These are phyloP conservation scores for Colletotrichum nymphaeae DNA, from an alignment of 2,329 filamentous ascomycete genomes.

Conservation along the genomic window DNA sequence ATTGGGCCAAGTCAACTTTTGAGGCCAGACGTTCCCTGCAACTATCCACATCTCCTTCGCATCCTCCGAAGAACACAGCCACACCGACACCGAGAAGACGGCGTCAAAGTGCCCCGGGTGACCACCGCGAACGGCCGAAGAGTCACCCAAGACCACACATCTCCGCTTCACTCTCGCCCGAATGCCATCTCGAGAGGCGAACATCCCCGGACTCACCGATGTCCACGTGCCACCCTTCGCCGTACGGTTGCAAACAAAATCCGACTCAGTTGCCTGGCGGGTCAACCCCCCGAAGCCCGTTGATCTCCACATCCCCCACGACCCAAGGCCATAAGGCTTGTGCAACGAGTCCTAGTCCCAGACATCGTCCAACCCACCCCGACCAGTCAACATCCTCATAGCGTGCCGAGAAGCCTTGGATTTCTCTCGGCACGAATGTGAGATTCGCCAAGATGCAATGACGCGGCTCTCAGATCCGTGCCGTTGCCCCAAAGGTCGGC, in stretches of 20 bases:
- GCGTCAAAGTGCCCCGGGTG: conserved; percentile 5
- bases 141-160: neutral
- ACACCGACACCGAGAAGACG: conserved; percentile 27
- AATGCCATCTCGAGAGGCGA: neutral
- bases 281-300: neutral
- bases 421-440: conserved; percentile 25
- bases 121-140: neutral
- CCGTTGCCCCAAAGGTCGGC: neutral
- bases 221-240: conserved; percentile 16
- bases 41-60: conserved; percentile 1
- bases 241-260: neutral
- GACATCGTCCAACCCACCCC: neutral
- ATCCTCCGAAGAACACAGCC: conserved; percentile 20
- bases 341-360: conserved; percentile 9
- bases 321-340: conserved; percentile 23
- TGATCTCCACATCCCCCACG: neutral
- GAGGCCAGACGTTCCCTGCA: neutral
- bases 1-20: neutral
- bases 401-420: conserved; percentile 27
- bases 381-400: conserved; percentile 9
- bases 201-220: conserved; percentile 15
- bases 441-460: conserved; percentile 31
- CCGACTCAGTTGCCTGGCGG: neutral
- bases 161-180: neutral
- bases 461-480: conserved; percentile 25